Percentiles rank a stretch among this genome's conserved stretches.
These are phyloP conservation scores for Paraconiothyrium brasiliense DNA, from an alignment of 2,329 filamentous ascomycete species.

Conservation along the genomic window DNA sequence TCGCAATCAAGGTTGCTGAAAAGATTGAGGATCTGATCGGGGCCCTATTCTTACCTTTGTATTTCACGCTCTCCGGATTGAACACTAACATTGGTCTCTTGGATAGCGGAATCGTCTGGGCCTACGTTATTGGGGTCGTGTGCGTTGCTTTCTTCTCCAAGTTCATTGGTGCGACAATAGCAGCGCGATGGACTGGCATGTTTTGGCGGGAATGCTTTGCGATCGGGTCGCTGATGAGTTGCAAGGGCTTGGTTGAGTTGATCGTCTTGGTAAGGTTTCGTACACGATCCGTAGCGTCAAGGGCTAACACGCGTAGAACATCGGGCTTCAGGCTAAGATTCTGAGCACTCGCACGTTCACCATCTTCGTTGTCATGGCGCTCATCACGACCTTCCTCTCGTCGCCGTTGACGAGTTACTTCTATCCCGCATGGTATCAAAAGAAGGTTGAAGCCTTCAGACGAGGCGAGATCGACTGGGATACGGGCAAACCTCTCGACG, in stretches of 20 bases:
- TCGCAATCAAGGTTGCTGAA: slow-evolving; percentile 89
- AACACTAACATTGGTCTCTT: slow-evolving; percentile 88
- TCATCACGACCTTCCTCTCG: slow-evolving; percentile 84
- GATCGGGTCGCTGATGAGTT: slow-evolving; percentile 93
- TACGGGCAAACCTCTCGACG: slow-evolving; percentile 58
- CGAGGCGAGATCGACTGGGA: slow-evolving; percentile 93
- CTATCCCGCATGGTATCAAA: slow-evolving; percentile 81
- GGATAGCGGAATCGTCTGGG: slow-evolving; percentile 84
- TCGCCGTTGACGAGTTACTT: slow-evolving; percentile 77
- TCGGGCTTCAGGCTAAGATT: slow-evolving; percentile 84
- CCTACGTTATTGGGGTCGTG: slow-evolving; percentile 85
- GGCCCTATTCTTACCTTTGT: slow-evolving; percentile 85
- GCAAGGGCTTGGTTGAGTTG: slow-evolving; percentile 92
- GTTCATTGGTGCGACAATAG: slow-evolving; percentile 81
- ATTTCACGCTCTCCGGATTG: slow-evolving; percentile 91
- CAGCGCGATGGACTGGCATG: slow-evolving; percentile 77
- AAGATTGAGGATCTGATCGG: slow-evolving; percentile 93
- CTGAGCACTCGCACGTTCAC: slow-evolving; percentile 85
- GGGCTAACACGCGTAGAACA: slow-evolving; percentile 63
- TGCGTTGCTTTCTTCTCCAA: slow-evolving; percentile 85
- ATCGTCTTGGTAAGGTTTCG: slow-evolving; percentile 82
- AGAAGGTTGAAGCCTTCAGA: slow-evolving; percentile 77
- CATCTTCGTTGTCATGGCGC: slow-evolving; percentile 93
- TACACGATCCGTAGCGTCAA: slow-evolving; percentile 1
- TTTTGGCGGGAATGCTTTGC: slow-evolving; percentile 91